Percentiles rank a stretch among this genome's conserved stretches.
Conservation (phyloP, 768 basidiomycete genomes). For the Lenzites betulinus region DNA sequence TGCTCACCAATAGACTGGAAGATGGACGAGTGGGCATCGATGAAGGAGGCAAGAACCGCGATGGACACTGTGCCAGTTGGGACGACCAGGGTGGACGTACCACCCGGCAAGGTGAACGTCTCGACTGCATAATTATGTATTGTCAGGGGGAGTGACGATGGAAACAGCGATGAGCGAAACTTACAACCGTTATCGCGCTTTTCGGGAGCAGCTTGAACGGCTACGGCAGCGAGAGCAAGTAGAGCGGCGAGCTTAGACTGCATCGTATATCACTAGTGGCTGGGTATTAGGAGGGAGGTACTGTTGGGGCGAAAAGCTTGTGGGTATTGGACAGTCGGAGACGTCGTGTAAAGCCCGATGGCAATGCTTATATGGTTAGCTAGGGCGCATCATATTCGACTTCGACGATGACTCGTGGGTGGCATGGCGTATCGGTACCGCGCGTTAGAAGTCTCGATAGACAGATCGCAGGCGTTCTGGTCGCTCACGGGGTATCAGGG, state of each 20-base stretch:
- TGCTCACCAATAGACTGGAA: slow-evolving; percentile 1
- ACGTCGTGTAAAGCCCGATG: not conserved
- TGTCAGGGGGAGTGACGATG: no score
- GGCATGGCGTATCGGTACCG: no score
- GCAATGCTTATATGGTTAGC: no score
- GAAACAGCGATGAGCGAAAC: not conserved
- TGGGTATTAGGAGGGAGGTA: not conserved
- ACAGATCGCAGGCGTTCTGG: not conserved
- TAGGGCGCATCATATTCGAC: no score
- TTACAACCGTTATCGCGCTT: slow-evolving; percentile 6
- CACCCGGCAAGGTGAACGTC: not conserved
- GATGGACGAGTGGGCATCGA: slow-evolving; percentile 4
- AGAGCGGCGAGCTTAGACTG: slow-evolving; percentile 1
- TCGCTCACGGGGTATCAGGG: not conserved
- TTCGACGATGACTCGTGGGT: no score
- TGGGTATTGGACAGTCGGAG: not conserved
- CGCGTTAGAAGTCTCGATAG: no score
- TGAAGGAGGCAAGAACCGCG: not conserved
- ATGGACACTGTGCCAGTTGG: not conserved
- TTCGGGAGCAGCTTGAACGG: slow-evolving; percentile 3
- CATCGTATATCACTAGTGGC: not conserved
- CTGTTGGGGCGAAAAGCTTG: no score
- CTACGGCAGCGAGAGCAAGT: not conserved
- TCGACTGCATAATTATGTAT: not conserved
- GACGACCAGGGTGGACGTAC: not conserved